Evolutionary conservation across 257 asterid genomes (phyloP), one percentile per base, ranked within the genome.

Genomic region (Voacanga thouarsii): DNA sequence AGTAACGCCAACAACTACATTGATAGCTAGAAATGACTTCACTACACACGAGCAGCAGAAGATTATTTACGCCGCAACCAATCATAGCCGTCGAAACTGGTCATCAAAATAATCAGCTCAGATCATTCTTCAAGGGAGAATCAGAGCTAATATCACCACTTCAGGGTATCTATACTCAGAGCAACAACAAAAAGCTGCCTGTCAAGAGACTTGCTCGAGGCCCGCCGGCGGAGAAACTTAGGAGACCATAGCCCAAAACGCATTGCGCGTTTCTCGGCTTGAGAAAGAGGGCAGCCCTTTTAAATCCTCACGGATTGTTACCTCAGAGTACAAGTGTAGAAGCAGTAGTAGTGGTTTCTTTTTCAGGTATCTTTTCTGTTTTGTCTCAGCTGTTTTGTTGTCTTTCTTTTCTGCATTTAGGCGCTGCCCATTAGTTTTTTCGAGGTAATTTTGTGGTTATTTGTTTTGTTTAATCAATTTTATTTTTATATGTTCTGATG

Each of bases 181-280:
- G 33, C 33, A 19, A 53, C 57, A n/a, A 71, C 14, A 26, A 23
- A 68, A 24, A 30, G 66, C 71, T 14, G 75, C 28, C 69, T 69
- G 83, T 66, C 77, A 53, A 16, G 56, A 78, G 86, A 80, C 76
- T 74, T 80, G 77, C 69, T 75, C 83, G 76, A 79, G 79, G 75
- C 72, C 56, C 72, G 37, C 66, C 24, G 77, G 80, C 83, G 81
- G 75, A 79, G 77, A 76, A 63, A 60, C 55, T 55, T 50, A 80
- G 57, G 64, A 23, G 37, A 65, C 53, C 11, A 67, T 55, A 44
- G 39, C 43, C 56, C 60, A 6, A 8, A 79, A 51, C 83, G 71
- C 39, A 79, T 61, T 78, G 7, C 30, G 61, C 44, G 69, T 76
- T 81, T 75, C 53, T 75, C 78, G 71, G n/a, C 81, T 59, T 71